Evolutionary conservation across 164 flowering plant species (phyloP), one percentile per base, ranked within the genome.

Genomic region (Vitis rupestris): DNA sequence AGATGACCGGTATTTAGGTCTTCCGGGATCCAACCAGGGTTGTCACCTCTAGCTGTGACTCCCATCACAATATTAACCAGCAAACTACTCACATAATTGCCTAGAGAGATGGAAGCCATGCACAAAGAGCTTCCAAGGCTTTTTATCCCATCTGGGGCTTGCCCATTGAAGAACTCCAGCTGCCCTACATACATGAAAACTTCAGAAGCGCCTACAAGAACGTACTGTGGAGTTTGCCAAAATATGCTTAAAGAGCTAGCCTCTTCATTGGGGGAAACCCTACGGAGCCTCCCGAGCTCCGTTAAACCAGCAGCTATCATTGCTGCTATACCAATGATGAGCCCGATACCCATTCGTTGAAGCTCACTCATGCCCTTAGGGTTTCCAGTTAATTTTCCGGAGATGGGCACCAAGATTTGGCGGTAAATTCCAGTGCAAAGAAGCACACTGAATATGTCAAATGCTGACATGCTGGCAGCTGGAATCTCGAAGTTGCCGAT

Each of bases 141-240:
- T 76, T 90, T 94, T 0, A 94, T 81, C 61, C 97, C 99, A 59
- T 92, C 97, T 0, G 99, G 97, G 0, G 99, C 92, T 63, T 94
- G 93, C 2, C 86, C 86, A 47, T 88, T 90, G 75, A 94, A 94
- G 74, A 94, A 92, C 65, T 94, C 97, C 75, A 94, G 54, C 69
- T 88, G 95, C 1, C 95, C 97, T 0, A 92, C 90, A 50, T 92
- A 90, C 97, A 92, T 92, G 70, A 92, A 94, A 48, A 94, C 94
- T 70, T 94, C 99, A 0, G 97, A 90, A 0, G 93, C 87, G 1
- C 98, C 98, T 0, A 94, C 85, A 13, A 94, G 80, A 0, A 75
- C 74, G 66, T 94, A 94, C 19, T 89, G 91, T 0, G 93, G 93
- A 15, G 82, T 66, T 63, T 89, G 91, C 88, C 89, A 87, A 8